phyloP scores from a whole-genome alignment of 208 protist species.

The Leishmania aethiopica region DNA sequence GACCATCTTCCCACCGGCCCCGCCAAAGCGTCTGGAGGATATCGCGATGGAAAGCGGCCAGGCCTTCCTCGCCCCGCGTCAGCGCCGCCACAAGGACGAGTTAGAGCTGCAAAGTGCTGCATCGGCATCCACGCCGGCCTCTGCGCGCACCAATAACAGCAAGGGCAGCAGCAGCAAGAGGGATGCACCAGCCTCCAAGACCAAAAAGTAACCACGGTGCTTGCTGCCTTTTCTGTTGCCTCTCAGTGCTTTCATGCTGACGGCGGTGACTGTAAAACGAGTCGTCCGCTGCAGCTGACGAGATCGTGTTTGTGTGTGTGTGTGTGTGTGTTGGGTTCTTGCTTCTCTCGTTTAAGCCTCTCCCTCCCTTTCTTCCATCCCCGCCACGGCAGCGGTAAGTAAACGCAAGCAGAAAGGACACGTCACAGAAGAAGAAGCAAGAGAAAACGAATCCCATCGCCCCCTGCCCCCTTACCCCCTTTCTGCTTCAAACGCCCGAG shows the following conservation, averaged over 20 bases:
- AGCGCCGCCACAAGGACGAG: constrained; percentile 64
- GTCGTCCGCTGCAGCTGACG: background rate
- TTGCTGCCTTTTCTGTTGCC: background rate
- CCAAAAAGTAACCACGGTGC: constrained; percentile 10
- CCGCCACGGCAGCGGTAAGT: constrained; percentile 6
- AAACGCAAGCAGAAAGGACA: background rate
- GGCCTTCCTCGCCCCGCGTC: constrained; percentile 75
- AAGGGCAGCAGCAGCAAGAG: constrained; percentile 6
- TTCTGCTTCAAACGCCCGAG: too few species aligned
- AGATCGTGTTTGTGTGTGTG: background rate
- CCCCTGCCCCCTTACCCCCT: too few species aligned
- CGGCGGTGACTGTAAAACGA: background rate
- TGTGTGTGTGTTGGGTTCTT: background rate
- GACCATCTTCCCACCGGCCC: constrained; percentile 88
- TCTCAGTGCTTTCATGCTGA: background rate
- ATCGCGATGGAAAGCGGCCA: constrained; percentile 92
- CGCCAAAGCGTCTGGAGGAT: constrained; percentile 89
- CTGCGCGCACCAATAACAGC: background rate
- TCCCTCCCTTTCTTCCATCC: background rate
- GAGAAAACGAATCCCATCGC: background rate
- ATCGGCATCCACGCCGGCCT: constrained; percentile 1
- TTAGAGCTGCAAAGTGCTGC: constrained; percentile 45
- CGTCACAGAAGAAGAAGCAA: background rate
- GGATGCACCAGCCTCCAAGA: background rate
- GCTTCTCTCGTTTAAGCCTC: background rate